Base-by-base conservation (phyloP, 78 protist species). In the Thecamonas trahens region DNA sequence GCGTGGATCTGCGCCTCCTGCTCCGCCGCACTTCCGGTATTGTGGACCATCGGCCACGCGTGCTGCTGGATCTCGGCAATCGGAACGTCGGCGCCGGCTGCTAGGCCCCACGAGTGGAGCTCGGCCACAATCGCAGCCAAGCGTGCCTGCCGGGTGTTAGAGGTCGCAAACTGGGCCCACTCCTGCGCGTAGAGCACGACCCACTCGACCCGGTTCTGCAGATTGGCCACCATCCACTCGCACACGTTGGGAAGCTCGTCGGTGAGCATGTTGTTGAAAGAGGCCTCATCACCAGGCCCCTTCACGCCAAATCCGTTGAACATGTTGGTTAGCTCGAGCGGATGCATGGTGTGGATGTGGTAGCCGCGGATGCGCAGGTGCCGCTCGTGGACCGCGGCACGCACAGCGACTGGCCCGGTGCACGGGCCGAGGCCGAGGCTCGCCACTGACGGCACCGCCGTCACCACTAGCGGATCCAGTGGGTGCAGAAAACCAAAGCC, bases 311-410 rank as follows among this genome's bases (percentile, higher is more conserved):
- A 61, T 2, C 65, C 65, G 18, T 61, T 24, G 24, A 61, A 28
- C 35, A 61, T 1, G 65, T 37, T 28, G 34, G 47, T 61, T 32
- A 61, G 65, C 11, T 61, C 65, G 29, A 61, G 47, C 3, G 65
- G 65, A 29, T 61, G 65, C 65, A n/a, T n/a, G 18, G 65, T 31
- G 28, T 61, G 65, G 39, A n/a, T 3, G 28, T 61, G 65, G 42
- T 28, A 37, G 28, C 3, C 34, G 18, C 65, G 44, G 18, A 31
- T 8, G 29, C 9, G 20, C 65, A 1, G 1, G 44, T 61, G 3
- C 65, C 28, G 31, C 65, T 1, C 1, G 14, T 11, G 18, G 35
- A 11, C 26, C 6, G 32, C 35, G 26, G 7, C n/a, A n/a, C n/a
- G n/a, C n/a, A n/a, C n/a, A n/a, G n/a, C n/a, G n/a, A n/a, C n/a